Conservation (phyloP, 768 basidiomycete genomes). For the Boletus sp. region DNA sequence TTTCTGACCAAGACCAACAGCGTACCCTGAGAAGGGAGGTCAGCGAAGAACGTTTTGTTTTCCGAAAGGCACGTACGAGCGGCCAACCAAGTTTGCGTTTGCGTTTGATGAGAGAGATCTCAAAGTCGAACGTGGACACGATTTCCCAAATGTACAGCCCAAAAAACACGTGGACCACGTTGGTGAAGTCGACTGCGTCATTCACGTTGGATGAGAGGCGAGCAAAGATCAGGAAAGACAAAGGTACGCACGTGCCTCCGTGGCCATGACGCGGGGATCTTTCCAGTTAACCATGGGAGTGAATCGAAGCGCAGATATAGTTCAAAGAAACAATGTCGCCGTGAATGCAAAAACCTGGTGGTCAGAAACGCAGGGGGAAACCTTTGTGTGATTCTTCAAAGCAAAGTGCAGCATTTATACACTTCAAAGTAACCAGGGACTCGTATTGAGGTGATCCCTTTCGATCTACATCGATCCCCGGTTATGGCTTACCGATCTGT, state of each 20-base stretch:
- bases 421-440: conserved; percentile 27
- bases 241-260: conserved; percentile 24
- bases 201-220: conserved; percentile 1
- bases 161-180: conserved; percentile 60
- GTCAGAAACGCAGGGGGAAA: conserved; percentile 2
- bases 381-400: conserved; percentile 6
- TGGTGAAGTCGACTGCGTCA: conserved; percentile 51
- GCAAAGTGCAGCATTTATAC: conserved; percentile 17
- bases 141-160: conserved; percentile 72
- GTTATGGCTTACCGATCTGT: conserved; percentile 6
- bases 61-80: conserved; percentile 45
- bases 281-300: conserved; percentile 29
- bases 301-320: conserved; percentile 13
- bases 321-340: conserved; percentile 6
- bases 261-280: conserved; percentile 16
- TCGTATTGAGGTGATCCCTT: conserved; percentile 4
- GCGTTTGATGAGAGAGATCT: conserved; percentile 61
- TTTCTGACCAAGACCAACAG: not conserved
- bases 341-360: conserved; percentile 4
- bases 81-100: conserved; percentile 66
- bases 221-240: not conserved
- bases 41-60: not conserved
- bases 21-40: conserved; percentile 17
- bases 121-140: conserved; percentile 60
- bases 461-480: conserved; percentile 8